These are phyloP conservation scores for Carex myosuroides DNA, from an alignment of 176 grass and related monocot species.

Conservation along the genomic window DNA sequence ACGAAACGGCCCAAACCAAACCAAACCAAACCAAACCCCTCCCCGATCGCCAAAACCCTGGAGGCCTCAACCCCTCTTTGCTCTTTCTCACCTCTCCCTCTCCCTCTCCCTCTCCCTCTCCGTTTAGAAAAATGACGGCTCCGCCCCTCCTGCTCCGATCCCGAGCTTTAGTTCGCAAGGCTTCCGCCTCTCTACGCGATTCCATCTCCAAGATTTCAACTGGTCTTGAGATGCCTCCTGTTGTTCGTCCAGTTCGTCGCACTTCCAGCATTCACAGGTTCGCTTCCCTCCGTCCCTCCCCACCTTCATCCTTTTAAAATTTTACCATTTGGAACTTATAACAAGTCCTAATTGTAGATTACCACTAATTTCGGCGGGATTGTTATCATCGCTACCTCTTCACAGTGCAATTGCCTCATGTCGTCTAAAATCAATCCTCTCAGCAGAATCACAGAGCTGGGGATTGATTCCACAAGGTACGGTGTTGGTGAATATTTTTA, in stretches of 20 bases:
- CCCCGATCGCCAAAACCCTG: background rate
- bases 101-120: too few relatives aligned
- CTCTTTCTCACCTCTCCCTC: background rate
- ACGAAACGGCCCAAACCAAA: too few relatives aligned
- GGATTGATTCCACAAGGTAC: conserved; percentile 72
- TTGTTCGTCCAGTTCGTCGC: conserved; percentile 20
- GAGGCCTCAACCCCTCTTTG: background rate
- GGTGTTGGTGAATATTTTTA: background rate
- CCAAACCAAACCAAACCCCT: too few relatives aligned
- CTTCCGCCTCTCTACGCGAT: conserved; percentile 25
- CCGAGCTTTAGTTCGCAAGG: conserved; percentile 27
- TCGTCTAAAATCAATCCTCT: conserved; percentile 45
- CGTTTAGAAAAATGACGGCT: conserved; percentile 30
- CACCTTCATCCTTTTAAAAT: background rate
- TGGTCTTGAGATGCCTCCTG: conserved; percentile 1
- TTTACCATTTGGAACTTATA: background rate
- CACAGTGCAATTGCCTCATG: conserved; percentile 59
- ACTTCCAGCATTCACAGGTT: conserved; percentile 47
- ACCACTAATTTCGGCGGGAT: conserved; percentile 32
- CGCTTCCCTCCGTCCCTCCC: background rate
- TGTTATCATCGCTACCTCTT: conserved; percentile 54
- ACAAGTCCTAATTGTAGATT: conserved; percentile 25
- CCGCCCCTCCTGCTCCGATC: conserved; percentile 35
- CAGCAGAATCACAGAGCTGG: conserved; percentile 60
- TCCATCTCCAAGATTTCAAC: conserved; percentile 15